Percentiles rank a stretch among this genome's conserved stretches.
Evolutionary conservation across 352 stramenopile genomes (phyloP).

Genomic region (Blastocystis sp.): DNA sequence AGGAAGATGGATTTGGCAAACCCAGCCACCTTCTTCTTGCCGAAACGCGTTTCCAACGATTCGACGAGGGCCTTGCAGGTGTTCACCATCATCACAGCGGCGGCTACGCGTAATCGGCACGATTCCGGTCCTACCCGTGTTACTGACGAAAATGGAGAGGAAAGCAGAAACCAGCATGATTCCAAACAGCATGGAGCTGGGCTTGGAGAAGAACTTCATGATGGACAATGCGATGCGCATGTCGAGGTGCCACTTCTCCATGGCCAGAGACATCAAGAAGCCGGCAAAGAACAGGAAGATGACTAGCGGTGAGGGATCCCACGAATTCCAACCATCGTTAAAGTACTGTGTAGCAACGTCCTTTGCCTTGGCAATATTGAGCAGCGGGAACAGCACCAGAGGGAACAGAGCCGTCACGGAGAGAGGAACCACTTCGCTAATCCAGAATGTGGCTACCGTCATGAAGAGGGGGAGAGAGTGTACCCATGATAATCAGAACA

Average conservation of each 20-base stretch:
- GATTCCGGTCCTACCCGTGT: conserved; percentile 10
- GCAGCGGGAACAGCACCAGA: conserved; percentile 40
- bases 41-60: conserved; percentile 30
- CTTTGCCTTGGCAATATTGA: conserved; percentile 32
- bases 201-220: conserved; percentile 53
- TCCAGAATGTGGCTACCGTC: conserved; percentile 43
- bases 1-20: conserved; percentile 62
- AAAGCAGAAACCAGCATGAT: conserved; percentile 31
- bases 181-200: conserved; percentile 57
- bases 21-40: conserved; percentile 57
- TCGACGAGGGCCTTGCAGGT: conserved; percentile 59
- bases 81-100: conserved; percentile 63
- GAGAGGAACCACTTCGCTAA: conserved; percentile 56
- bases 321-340: conserved; percentile 22
- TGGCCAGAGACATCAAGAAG: conserved; percentile 65
- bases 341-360: conserved; percentile 49
- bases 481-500: conserved; percentile 65
- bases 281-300: conserved; percentile 67
- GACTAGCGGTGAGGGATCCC: not conserved
- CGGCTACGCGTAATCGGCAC: conserved; percentile 27
- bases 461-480: not conserved
- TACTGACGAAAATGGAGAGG: conserved; percentile 63
- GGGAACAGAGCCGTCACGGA: conserved; percentile 57
- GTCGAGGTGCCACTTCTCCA: conserved; percentile 68
- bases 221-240: conserved; percentile 67